Evolutionary conservation across 139 green algal species (phyloP).

Genomic region (Micromonas commoda): DNA sequence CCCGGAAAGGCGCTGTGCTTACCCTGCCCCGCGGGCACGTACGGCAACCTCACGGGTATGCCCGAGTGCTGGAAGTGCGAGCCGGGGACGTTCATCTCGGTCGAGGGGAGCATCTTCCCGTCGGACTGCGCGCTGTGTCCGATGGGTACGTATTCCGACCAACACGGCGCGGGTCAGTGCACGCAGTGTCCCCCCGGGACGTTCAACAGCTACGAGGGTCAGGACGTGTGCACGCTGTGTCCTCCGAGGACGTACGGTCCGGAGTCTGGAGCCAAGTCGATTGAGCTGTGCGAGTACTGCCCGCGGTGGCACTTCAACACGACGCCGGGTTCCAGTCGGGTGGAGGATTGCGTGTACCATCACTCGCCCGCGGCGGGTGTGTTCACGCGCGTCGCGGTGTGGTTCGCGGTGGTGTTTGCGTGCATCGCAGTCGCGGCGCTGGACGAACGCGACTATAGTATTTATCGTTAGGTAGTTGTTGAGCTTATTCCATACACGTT

Average conservation of each 20-base stretch:
- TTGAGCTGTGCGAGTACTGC: background rate
- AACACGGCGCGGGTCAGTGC: background rate
- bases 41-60: conserved; percentile 8
- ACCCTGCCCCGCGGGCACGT: background rate
- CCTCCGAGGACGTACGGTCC: background rate
- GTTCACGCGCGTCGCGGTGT: background rate
- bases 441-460: background rate
- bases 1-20: background rate
- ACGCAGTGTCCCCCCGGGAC: background rate
- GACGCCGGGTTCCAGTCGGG: background rate
- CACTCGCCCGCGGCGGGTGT: background rate
- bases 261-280: background rate
- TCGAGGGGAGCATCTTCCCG: background rate
- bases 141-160: background rate
- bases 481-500: background rate
- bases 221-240: background rate
- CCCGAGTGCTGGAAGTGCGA: background rate
- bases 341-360: conserved; percentile 10
- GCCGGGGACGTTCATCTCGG: background rate
- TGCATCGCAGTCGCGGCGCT: background rate
- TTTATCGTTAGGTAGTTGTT: background rate
- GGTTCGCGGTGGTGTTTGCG: background rate
- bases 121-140: background rate
- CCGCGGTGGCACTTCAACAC: conserved; percentile 4
- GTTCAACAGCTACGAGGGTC: background rate